Base-by-base conservation (phyloP, 2,329 filamentous ascomycete species). In the Fusarium sp. region DNA sequence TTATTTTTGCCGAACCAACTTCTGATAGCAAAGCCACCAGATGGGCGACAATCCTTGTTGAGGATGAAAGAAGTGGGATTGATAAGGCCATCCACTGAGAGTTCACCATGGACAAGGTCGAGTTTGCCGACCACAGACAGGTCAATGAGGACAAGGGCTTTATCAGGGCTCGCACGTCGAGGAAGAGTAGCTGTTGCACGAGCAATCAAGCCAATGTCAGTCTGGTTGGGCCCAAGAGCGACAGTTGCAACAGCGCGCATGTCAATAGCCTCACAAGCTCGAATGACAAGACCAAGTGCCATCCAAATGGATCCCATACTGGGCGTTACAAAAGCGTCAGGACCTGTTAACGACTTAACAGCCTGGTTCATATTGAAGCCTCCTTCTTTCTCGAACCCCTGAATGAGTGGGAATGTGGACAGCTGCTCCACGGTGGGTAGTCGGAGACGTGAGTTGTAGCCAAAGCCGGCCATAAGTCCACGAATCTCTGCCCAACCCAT, bases 351-450 rank as follows among this genome's bases (percentile, higher is more conserved):
- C 0, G 15, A 22, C 10, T 31, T 0, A 0, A 54, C 0, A 3
- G 52, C 52, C 4, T 54, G 36, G 36, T 54, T 15, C 52, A 54
- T 54, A 7, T 54, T 54, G 11, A 44, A 54, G 4, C 52, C 52
- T 14, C 52, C 52, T 0, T 2, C 1, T 0, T 54, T 0, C 0
- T 54, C 52, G 1, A 54, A 54, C 0, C 52, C 52, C 36, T 54
- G 52, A 1, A 54, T 54, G 7, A 54, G 52, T 0, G 52, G 52
- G 20, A 54, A 54, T 44, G 0, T 5, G 0, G 52, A 31, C 20
- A 54, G 0, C 1, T 44, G 52, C 14, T 54, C 52, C 36, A 54
- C 52, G 1, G 1, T 22, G 0, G 52, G 52, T 22, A 54, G 20
- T 1, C 52, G 52, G 1, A 54, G 52, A 4, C 52, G 52, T 0